Evolutionary conservation across 768 basidiomycete genomes (phyloP).

Genomic region (Tricholoma sp.): DNA sequence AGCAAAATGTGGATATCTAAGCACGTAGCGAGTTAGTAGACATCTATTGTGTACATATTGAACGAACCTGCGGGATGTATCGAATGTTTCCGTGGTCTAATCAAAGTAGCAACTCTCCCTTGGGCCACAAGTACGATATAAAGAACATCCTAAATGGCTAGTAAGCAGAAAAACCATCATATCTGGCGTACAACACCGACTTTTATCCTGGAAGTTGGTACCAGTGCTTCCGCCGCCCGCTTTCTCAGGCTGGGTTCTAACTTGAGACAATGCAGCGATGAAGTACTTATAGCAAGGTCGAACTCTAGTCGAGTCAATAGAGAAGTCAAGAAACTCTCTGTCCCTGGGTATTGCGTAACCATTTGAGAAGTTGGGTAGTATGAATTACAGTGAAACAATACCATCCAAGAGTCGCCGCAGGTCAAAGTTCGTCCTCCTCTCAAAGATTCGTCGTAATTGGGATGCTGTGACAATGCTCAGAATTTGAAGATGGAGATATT

Average conservation of each 20-base stretch:
- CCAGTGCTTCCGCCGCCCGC: constrained; percentile 73
- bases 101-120: constrained; percentile 77
- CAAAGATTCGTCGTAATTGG: constrained; percentile 83
- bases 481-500: constrained; percentile 93
- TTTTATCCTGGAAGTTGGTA: constrained; percentile 78
- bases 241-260: constrained; percentile 66
- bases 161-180: background rate
- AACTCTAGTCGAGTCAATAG: constrained; percentile 66
- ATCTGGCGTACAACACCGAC: constrained; percentile 27
- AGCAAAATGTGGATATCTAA: constrained; percentile 88
- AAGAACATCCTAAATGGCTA: constrained; percentile 64
- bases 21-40: background rate
- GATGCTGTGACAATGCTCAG: constrained; percentile 83
- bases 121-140: constrained; percentile 85
- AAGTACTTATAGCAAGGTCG: constrained; percentile 78
- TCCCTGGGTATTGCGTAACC: constrained; percentile 42
- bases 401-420: constrained; percentile 70
- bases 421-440: constrained; percentile 89
- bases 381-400: constrained; percentile 15
- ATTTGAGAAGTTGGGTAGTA: background rate
- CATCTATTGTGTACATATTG: background rate
- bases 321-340: constrained; percentile 75
- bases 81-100: constrained; percentile 88
- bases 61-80: constrained; percentile 84
- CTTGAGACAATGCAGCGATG: constrained; percentile 76